Evolutionary conservation across 2,329 filamentous ascomycete species (phyloP), one percentile per base, ranked within the genome.

Genomic region (Colletotrichum limetticola): DNA sequence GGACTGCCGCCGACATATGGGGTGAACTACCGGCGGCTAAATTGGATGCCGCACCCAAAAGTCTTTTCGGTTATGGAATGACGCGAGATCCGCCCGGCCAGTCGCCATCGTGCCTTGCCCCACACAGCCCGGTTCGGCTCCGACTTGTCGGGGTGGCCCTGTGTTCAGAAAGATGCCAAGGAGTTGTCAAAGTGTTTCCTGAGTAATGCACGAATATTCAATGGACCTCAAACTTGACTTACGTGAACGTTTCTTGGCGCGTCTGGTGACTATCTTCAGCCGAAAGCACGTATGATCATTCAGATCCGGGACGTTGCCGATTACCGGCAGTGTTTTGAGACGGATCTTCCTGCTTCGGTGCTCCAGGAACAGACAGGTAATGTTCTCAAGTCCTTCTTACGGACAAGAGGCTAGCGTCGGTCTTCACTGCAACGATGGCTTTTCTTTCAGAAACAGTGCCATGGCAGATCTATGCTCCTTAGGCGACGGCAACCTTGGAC

Each of bases 1-100:
- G 66, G 66, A 35, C 30, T 8, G 24, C 22, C 35, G 24, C 66
- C 59, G 66, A 68, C 8, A 0, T 11, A n/a, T 30, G 30, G 16
- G 26, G 12, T 26, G n/a, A 9, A 8, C 42, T 14, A 5, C 14
- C 5, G 5, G 24, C 19, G 49, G 35, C 1, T n/a, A 35, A 11
- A 22, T 63, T 63, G 35, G 26, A 5, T 14, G 12, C 4, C 8
- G 19, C n/a, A 12, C 24, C 19, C 14, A 32, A 12, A 32, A 26
- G 11, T 32, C 26, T 14, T 30, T 16, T n/a, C 35, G 4, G 16
- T 9, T 1, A 12, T 19, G 32, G 26, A 49, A 63, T 68, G 66
- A 55, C 66, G 66, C 32, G 46, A 68, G 66, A 68, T 1, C 30
- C 56, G 66, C 46, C 58, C 5, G 30, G 58, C 57, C 49, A 68